Evolutionary conservation across 805 yeast species (phyloP).

Genomic region (Isabelozyma heimii): DNA sequence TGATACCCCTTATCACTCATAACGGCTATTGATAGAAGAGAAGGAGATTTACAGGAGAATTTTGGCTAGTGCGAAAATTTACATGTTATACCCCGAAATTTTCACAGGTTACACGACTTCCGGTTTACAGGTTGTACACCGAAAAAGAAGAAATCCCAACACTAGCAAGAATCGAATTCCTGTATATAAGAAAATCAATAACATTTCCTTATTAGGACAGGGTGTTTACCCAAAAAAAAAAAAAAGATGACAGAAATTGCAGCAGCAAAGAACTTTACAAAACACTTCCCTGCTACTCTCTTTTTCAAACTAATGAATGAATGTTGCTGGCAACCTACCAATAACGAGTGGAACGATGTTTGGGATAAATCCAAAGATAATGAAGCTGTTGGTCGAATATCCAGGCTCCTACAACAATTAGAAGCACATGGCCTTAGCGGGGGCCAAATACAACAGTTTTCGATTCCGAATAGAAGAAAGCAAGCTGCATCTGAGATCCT

Average conservation of each 20-base stretch:
- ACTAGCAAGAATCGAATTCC: too few species aligned
- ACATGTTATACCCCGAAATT: too few species aligned
- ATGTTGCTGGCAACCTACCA: neutral
- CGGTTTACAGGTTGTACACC: too few species aligned
- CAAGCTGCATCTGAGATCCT: neutral
- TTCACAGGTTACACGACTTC: too few species aligned
- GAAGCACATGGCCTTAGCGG: neutral
- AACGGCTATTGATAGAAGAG: neutral
- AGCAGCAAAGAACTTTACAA: neutral
- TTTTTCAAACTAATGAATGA: neutral
- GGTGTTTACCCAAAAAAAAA: neutral
- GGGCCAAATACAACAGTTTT: neutral
- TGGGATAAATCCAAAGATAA: neutral
- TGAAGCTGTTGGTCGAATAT: neutral
- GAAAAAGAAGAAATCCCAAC: too few species aligned
- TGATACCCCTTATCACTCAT: conserved; percentile 5
- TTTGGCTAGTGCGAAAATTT: too few species aligned
- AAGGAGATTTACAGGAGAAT: neutral
- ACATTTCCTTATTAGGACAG: conserved; percentile 7
- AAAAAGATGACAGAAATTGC: neutral
- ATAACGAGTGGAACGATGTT: neutral
- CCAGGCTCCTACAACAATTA: neutral
- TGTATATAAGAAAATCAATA: neutral
- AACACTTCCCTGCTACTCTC: neutral
- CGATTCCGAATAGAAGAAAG: neutral